A percentile compares a stretch with the other conserved stretches of the same genome.
phyloP scores from a whole-genome alignment of 2,329 filamentous ascomycete species.

The Aspergillus pseudoterreus region DNA sequence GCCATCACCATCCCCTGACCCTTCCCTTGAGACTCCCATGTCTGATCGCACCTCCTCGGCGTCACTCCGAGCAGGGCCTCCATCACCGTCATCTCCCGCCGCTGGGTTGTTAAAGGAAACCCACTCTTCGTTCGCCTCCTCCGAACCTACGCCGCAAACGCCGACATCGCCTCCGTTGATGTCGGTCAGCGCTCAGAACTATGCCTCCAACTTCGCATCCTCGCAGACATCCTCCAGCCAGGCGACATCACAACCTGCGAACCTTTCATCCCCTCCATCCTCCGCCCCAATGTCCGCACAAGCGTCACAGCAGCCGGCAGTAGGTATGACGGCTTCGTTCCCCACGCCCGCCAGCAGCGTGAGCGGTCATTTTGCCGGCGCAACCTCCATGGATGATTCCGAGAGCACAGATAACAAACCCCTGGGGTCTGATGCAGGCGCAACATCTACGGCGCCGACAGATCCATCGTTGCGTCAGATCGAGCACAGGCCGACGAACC shows the following conservation, averaged over 20 bases:
- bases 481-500: constrained; percentile 32
- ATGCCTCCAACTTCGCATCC: constrained; percentile 45
- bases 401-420: constrained; percentile 32
- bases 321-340: constrained; percentile 40
- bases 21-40: constrained; percentile 28
- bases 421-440: constrained; percentile 15
- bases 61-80: constrained; percentile 36
- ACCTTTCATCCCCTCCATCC: constrained; percentile 39
- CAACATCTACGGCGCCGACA: constrained; percentile 12
- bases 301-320: constrained; percentile 37
- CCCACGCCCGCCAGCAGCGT: constrained; percentile 46
- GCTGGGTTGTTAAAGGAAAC: constrained; percentile 36
- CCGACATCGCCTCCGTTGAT: constrained; percentile 48
- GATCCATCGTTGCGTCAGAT: constrained; percentile 18
- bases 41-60: constrained; percentile 34
- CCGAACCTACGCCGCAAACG: constrained; percentile 34
- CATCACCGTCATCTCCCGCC: constrained; percentile 42
- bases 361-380: constrained; percentile 30
- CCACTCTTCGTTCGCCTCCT: constrained; percentile 23
- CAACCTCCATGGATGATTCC: constrained; percentile 30
- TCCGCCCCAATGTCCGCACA: constrained; percentile 43
- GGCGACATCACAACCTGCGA: constrained; percentile 39
- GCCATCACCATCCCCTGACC: constrained; percentile 7
- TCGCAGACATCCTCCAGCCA: constrained; percentile 44
- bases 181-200: constrained; percentile 47